Conservation (phyloP, 2,329 filamentous ascomycete species). For the Plectosphaerella plurivora region DNA sequence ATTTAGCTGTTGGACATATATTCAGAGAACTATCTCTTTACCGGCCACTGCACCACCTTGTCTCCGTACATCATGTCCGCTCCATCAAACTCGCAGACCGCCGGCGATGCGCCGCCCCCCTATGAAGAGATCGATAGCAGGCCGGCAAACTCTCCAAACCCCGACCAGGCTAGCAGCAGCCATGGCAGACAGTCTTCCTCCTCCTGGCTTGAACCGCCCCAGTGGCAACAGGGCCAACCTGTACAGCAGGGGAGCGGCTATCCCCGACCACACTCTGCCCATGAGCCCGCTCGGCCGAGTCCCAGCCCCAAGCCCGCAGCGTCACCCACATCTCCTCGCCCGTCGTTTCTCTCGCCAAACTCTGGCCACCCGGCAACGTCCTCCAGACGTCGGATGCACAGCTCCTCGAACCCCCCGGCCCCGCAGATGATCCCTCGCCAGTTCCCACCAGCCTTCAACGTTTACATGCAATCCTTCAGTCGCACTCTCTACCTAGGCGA, state of each 20-base stretch:
- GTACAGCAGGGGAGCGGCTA: neutral
- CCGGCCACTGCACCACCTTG: too few relatives aligned
- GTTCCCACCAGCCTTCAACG: constrained; percentile 12
- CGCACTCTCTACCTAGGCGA: constrained; percentile 10
- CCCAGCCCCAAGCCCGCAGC: neutral
- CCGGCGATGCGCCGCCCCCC: neutral
- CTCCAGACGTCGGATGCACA: neutral
- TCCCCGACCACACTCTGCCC: neutral
- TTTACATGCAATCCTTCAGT: constrained; percentile 12
- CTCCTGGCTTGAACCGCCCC: neutral
- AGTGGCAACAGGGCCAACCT: neutral
- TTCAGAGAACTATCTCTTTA: too few relatives aligned
- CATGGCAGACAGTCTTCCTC: neutral
- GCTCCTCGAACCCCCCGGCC: neutral
- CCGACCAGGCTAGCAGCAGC: neutral
- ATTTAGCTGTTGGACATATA: too few relatives aligned
- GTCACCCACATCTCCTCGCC: neutral
- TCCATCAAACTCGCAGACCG: neutral
- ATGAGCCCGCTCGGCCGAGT: neutral
- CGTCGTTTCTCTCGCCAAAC: neutral
- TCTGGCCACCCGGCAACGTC: neutral
- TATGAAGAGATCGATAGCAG: neutral
- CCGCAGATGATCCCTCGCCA: constrained; percentile 5
- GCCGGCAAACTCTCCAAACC: neutral
- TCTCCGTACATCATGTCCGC: neutral